Conservation (phyloP, 2,329 filamentous ascomycete genomes). For the Ilyonectria robusta region DNA sequence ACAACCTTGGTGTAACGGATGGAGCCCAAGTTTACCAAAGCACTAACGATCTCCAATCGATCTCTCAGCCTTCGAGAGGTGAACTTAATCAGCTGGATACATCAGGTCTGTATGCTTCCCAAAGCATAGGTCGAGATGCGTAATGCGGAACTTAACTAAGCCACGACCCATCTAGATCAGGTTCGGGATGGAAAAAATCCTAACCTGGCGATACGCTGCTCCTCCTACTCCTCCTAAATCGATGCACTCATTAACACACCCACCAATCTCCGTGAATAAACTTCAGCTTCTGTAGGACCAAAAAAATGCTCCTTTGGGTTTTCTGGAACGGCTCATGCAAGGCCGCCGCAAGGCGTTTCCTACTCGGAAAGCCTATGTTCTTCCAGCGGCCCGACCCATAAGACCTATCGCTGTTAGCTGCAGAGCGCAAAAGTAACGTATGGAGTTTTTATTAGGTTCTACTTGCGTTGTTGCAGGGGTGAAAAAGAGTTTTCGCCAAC, state of each 20-base stretch:
- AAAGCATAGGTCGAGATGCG: background rate
- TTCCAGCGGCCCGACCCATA: too few species aligned
- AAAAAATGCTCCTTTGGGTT: too few species aligned
- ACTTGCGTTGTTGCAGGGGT: background rate
- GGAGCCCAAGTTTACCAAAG: background rate
- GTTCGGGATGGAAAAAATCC: background rate
- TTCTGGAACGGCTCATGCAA: too few species aligned
- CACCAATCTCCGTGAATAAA: too few species aligned
- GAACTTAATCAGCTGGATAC: background rate
- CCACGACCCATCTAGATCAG: background rate
- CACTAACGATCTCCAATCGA: background rate
- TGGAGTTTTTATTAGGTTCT: background rate
- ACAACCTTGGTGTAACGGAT: background rate
- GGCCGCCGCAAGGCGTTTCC: too few species aligned
- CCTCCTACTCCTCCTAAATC: too few species aligned
- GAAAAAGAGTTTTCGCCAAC: background rate
- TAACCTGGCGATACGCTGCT: too few species aligned
- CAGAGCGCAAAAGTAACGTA: too few species aligned
- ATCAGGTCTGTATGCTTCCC: background rate
- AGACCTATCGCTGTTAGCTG: too few species aligned
- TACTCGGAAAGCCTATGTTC: too few species aligned
- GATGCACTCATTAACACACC: too few species aligned
- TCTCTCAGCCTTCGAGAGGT: background rate
- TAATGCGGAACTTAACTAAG: background rate
- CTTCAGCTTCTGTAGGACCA: too few species aligned